Conservation (phyloP, 441 rosid species). For the Pelargonium citronellum region DNA sequence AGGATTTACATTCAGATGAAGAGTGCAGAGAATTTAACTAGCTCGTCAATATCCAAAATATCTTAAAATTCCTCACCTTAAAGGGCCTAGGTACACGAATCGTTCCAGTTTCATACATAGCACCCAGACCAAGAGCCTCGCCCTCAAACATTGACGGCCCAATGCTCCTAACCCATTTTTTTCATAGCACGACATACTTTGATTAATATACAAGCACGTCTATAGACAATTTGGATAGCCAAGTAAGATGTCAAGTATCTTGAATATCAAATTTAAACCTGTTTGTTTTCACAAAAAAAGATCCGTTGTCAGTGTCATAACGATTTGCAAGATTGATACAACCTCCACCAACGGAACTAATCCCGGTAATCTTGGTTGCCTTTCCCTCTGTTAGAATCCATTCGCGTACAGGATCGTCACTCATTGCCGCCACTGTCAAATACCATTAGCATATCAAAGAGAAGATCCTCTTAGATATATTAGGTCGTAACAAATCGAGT, state of each 20-base stretch:
- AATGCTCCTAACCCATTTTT: conserved; percentile 47
- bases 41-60: not conserved
- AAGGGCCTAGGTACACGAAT: conserved; percentile 77
- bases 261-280: conserved; percentile 33
- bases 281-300: conserved; percentile 83
- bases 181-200: conserved; percentile 13
- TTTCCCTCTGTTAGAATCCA: conserved; percentile 88
- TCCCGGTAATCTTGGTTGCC: conserved; percentile 56
- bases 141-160: conserved; percentile 83
- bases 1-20: not conserved
- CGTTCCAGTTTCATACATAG: conserved; percentile 70
- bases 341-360: conserved; percentile 79
- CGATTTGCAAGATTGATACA: conserved; percentile 73
- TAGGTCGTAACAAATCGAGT: not conserved
- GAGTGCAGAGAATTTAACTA: no score
- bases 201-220: not conserved
- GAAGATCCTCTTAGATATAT: not conserved
- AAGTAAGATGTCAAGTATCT: not conserved
- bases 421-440: conserved; percentile 55
- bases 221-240: not conserved
- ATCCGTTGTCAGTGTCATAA: conserved; percentile 72
- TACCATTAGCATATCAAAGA: conserved; percentile 7
- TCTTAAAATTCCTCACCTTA: conserved; percentile 39
- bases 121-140: conserved; percentile 82
- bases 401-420: conserved; percentile 68